These are phyloP conservation scores for Onygenales sp. DNA, from an alignment of 2,329 filamentous ascomycete genomes.

Conservation along the genomic window DNA sequence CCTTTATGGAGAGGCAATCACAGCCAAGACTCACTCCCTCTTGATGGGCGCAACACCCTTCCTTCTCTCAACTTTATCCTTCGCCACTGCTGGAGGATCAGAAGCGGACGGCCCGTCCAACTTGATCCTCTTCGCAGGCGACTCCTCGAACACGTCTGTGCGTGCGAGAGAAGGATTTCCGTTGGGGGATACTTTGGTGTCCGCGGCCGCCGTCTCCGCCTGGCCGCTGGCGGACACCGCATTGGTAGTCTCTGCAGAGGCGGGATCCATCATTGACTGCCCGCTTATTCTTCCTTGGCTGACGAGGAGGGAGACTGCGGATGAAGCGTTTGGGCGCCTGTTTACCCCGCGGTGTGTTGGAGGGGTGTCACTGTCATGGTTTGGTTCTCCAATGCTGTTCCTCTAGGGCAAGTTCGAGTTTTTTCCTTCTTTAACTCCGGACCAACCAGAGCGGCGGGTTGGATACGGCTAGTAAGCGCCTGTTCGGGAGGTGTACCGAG, in stretches of 20 bases:
- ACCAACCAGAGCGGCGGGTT: too few species aligned
- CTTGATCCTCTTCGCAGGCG: conserved; percentile 51
- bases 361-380: too few species aligned
- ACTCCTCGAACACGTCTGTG: conserved; percentile 34
- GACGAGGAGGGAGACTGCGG: too few species aligned
- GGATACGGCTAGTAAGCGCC: too few species aligned
- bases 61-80: conserved; percentile 23
- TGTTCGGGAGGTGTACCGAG: too few species aligned
- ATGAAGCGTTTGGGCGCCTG: too few species aligned
- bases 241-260: neutral
- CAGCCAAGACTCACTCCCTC: conserved; percentile 48
- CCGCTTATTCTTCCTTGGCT: neutral
- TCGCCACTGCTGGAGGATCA: conserved; percentile 13
- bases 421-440: too few species aligned
- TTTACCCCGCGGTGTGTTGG: too few species aligned
- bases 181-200: neutral
- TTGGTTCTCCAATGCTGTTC: too few species aligned
- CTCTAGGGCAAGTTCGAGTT: too few species aligned
- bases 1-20: neutral
- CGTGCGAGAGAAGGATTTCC: neutral
- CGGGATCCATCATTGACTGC: neutral
- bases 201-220: neutral
- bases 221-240: neutral
- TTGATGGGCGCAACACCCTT: conserved; percentile 63
- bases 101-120: conserved; percentile 24